A percentile compares a stretch with the other conserved stretches of the same genome.
phyloP scores from a whole-genome alignment of 305 asterid species.

The Fraxinus platypoda region DNA sequence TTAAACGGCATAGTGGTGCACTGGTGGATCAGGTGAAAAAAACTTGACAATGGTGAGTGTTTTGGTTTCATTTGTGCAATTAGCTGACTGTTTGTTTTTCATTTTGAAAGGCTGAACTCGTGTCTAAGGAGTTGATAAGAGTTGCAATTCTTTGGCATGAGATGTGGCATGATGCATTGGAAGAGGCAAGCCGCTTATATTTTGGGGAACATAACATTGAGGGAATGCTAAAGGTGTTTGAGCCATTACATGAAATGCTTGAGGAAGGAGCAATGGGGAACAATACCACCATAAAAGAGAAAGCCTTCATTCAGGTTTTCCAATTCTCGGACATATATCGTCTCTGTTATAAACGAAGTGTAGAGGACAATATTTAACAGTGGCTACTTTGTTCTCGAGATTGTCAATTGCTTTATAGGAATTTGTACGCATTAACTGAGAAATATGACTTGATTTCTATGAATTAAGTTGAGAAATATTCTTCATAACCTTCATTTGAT shows the following conservation, averaged over 20 bases:
- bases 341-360: neutral
- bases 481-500: constrained; percentile 8
- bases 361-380: neutral
- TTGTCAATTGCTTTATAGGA: neutral
- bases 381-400: constrained; percentile 13
- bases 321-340: neutral
- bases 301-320: constrained; percentile 81
- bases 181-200: constrained; percentile 99
- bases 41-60: constrained; percentile 5
- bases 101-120: constrained; percentile 91
- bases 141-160: constrained; percentile 99
- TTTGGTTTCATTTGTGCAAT: constrained; percentile 20
- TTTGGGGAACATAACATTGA: constrained; percentile 98
- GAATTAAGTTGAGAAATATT: neutral
- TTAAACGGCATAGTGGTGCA: constrained; percentile 94
- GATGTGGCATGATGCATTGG: constrained; percentile 98
- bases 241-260: constrained; percentile 92
- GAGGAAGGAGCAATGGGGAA: constrained; percentile 90
- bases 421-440: neutral
- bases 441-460: constrained; percentile 2
- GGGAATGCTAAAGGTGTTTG: constrained; percentile 93
- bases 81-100: constrained; percentile 33
- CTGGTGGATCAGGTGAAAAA: constrained; percentile 89
- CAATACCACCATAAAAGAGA: constrained; percentile 86
- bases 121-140: constrained; percentile 93